phyloP scores from a whole-genome alignment of 257 asterid genomes.

The Nyctanthes arbortristis region DNA sequence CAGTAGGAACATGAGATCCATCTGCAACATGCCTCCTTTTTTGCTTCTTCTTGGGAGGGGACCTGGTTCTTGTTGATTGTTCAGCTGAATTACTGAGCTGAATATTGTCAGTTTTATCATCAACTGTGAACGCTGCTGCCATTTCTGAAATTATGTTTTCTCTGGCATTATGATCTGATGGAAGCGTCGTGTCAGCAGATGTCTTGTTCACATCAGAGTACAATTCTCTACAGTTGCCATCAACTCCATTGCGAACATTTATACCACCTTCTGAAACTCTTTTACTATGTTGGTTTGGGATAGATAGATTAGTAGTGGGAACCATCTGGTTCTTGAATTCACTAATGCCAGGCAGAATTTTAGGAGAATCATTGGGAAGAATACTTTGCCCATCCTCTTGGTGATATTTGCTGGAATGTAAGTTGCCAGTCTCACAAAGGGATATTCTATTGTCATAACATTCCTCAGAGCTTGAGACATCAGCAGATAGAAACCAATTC shows the following conservation, averaged over 20 bases:
- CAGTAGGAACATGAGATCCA: slow-evolving; percentile 9
- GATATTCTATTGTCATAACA: slow-evolving; percentile 10
- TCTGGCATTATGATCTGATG: slow-evolving; percentile 26
- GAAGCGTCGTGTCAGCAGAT: slow-evolving; percentile 20
- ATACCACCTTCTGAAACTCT: slow-evolving; percentile 22
- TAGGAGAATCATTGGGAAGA: slow-evolving; percentile 20
- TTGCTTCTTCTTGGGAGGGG: slow-evolving; percentile 45
- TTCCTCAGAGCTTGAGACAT: slow-evolving; percentile 31
- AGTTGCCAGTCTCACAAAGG: slow-evolving; percentile 3
- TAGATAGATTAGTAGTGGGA: slow-evolving; percentile 18
- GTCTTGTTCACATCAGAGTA: slow-evolving; percentile 24
- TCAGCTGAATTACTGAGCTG: slow-evolving; percentile 19
- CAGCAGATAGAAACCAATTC: slow-evolving; percentile 51
- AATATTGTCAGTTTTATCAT: slow-evolving; percentile 20
- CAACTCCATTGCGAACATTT: slow-evolving; percentile 10
- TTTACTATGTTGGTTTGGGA: not conserved
- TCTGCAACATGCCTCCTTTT: slow-evolving; percentile 33
- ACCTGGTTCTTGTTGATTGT: slow-evolving; percentile 13
- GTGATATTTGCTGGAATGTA: slow-evolving; percentile 11
- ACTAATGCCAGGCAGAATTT: not conserved
- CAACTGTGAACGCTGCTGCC: slow-evolving; percentile 22
- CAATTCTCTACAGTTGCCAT: slow-evolving; percentile 22
- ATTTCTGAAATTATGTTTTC: slow-evolving; percentile 28
- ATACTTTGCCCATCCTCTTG: not conserved
- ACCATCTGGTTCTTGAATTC: slow-evolving; percentile 1